Base-by-base conservation (phyloP, 1,139 yeast species). In the Eremothecium sinecaudum region DNA sequence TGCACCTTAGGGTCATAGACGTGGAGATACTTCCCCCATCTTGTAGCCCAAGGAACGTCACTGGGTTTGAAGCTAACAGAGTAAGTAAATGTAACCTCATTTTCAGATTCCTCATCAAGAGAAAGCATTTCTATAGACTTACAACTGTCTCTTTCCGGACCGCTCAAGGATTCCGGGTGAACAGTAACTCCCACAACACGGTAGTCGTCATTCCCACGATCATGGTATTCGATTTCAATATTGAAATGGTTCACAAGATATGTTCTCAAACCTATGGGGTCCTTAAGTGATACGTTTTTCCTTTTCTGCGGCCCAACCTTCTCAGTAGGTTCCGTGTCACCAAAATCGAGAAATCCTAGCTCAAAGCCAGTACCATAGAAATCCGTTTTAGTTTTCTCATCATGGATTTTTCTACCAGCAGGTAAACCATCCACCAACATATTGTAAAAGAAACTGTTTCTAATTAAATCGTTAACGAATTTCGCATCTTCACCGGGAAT, bases 381-480 rank as follows among this genome's bases (percentile, higher is more conserved):
- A 24, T 69, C 65, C 8, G 73, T 49, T 14, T 71, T 51, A n/a
- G 82, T 76, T 47, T 72, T 70, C 35, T 53, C 52, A 55, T 79
- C 86, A 31, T 66, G 59, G 10, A 7, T 7, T 19, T 19, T 19
- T 8, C 10, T 8, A 4, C 28, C 28, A 13, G 90, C 94, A 14
- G 98, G 98, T 46, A 90, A 71, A 2, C 97, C 96, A 58, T 90
- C 99, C 41, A 90, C 66, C 37, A 87, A 67, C 98, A 97, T 90
- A 55, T 90, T 87, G 58, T 83, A 82, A 53, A 71, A 73, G 58
- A 83, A 90, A 4, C 90, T 87, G 33, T 86, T 84, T 45, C 76
- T 68, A 46, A 90, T 80, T 51, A 81, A 72, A 48, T 80, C 69
- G 55, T 77, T 78, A 32, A 86, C 82, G 53, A 86, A 86, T 3